Conservation (phyloP, 2,329 filamentous ascomycete species). For the Neonectria neomacrospora region DNA sequence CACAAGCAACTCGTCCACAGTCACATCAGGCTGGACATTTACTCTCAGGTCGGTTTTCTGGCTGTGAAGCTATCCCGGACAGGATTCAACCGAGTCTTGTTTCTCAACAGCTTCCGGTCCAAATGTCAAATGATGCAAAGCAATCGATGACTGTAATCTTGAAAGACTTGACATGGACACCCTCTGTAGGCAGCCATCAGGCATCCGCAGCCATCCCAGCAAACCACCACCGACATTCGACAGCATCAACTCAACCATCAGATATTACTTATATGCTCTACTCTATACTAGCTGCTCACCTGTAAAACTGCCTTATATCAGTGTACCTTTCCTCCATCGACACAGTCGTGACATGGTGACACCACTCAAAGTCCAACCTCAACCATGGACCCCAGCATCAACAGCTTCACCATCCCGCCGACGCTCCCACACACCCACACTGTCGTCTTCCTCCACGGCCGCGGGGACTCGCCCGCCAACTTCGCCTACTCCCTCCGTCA, state of each 20-base stretch:
- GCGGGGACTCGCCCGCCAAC: slow-evolving; percentile 51
- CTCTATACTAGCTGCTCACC: background rate
- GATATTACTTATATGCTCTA: background rate
- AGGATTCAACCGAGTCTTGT: background rate
- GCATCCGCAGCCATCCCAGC: background rate
- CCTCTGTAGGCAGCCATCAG: background rate
- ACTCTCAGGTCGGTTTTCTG: too few species aligned
- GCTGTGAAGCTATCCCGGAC: background rate
- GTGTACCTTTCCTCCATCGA: too few species aligned
- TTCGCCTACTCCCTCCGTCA: slow-evolving; percentile 46
- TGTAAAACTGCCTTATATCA: background rate
- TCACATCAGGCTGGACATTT: too few species aligned
- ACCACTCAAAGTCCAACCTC: too few species aligned
- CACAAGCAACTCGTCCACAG: too few species aligned
- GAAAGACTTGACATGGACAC: too few species aligned
- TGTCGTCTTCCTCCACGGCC: slow-evolving; percentile 58
- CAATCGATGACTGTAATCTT: background rate
- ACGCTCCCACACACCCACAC: slow-evolving; percentile 52
- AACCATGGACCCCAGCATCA: slow-evolving; percentile 22
- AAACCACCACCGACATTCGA: background rate
- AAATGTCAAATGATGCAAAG: too few species aligned
- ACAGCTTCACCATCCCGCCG: slow-evolving; percentile 16
- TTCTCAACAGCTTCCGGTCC: background rate
- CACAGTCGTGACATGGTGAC: background rate
- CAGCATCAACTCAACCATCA: background rate